Evolutionary conservation across 169 alveolate genomes (phyloP), one percentile per base, ranked within the genome.

Genomic region (Ichthyophthirius multifiliis): DNA sequence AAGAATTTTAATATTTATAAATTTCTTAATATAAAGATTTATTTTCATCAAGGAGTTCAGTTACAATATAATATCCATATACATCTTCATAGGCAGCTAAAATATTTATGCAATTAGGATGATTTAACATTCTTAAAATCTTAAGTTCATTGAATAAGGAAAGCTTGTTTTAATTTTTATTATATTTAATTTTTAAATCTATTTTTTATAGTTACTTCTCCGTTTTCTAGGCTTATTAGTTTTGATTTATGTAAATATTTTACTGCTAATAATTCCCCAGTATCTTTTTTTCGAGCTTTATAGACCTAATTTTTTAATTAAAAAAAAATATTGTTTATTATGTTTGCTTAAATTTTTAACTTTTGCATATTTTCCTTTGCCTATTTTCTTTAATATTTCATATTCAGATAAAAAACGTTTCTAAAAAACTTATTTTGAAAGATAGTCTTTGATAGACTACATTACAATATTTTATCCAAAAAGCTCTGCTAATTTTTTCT

Each of bases 41-140:
- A 0, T 30, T 35, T 15, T 82, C 83, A 4, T 76, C 74, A 43
- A 81, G 46, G 1, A 82, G 44, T 73, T 86, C 91, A 65, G 86
- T 86, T 31, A 86, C 73, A 18, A 86, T 76, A 30, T 82, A 74
- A 44, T 81, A 81, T 35, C 83, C 78, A 31, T 46, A 67, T 30
- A 62, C 74, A 45, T 84, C 83, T 77, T 86, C 87, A 48, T 71
- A 64, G 12, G 76, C 23, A 18, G 76, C 86, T 37, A 81, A 45
- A 12, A 67, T 34, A 41, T 73, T 81, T 37, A 73, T 12, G 12
- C 71, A 46, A 34, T 76, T 71, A 35, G 86, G 76, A 27, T 81
- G 86, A 47, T 81, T 67, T 31, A 81, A 13, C 39, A 43, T 15
- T 37, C 63, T 35, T 12, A 74, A 44, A 4, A 81, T 71, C 6